Evolutionary conservation across 1,284 basidiomycete species (phyloP).

Genomic region (Cystobasidium slooffiae): DNA sequence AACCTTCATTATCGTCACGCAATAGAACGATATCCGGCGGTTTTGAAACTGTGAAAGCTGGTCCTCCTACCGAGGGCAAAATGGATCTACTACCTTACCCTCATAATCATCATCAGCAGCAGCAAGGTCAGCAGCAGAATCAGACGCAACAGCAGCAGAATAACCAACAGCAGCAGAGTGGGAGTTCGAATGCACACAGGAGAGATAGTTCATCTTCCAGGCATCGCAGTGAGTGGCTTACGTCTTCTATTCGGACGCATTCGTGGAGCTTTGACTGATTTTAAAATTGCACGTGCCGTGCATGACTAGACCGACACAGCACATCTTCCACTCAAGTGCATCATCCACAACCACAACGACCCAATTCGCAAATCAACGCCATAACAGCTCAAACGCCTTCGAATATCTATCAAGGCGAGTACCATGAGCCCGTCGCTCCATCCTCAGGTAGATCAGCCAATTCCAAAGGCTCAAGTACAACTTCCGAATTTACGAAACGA

Average conservation of each 20-base stretch:
- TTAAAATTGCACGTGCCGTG: too few species aligned
- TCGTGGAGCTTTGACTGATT: too few species aligned
- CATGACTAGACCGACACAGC: neutral
- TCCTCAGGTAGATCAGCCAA: slow-evolving; percentile 21
- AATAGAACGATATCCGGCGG: slow-evolving; percentile 13
- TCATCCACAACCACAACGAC: neutral
- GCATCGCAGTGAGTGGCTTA: neutral
- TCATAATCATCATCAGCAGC: slow-evolving; percentile 6
- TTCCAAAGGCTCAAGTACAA: slow-evolving; percentile 43
- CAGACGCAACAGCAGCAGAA: neutral
- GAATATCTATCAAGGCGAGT: neutral
- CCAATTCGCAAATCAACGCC: neutral
- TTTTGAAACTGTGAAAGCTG: slow-evolving; percentile 33
- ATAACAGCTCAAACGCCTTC: neutral
- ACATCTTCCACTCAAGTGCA: too few species aligned
- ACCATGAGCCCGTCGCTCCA: slow-evolving; percentile 21
- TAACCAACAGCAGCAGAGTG: neutral
- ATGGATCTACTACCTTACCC: slow-evolving; percentile 39
- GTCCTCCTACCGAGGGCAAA: slow-evolving; percentile 33
- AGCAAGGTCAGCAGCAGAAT: slow-evolving; percentile 8
- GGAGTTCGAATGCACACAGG: neutral
- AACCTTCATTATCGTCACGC: neutral
- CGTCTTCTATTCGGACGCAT: neutral
- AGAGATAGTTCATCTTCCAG: neutral
- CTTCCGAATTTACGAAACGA: slow-evolving; percentile 78